Evolutionary conservation across 2,329 filamentous ascomycete genomes (phyloP).

Genomic region (Cladosporium sp.): DNA sequence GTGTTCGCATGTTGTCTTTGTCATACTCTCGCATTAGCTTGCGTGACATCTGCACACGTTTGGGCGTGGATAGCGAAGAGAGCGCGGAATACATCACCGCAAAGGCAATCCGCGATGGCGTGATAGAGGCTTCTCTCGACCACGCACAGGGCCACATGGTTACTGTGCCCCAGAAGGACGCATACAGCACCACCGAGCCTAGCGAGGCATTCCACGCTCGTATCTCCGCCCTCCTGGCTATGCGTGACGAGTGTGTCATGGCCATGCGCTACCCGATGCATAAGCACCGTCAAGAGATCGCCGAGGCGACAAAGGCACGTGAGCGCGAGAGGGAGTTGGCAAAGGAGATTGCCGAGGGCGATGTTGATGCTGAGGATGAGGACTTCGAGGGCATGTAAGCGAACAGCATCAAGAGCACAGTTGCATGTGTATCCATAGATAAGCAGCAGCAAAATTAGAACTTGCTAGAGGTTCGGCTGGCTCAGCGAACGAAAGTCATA

Average conservation of each 20-base stretch:
- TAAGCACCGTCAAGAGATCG: conserved; percentile 92
- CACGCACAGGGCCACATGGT: conserved; percentile 97
- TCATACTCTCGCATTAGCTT: conserved; percentile 97
- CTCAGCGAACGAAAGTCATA: background rate
- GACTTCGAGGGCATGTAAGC: conserved; percentile 91
- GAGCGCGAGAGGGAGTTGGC: conserved; percentile 95
- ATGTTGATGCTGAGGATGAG: conserved; percentile 84
- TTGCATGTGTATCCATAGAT: background rate
- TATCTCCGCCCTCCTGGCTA: conserved; percentile 81
- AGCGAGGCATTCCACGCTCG: conserved; percentile 97
- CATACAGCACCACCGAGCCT: conserved; percentile 92
- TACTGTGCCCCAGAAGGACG: conserved; percentile 92
- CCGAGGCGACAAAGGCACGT: conserved; percentile 96
- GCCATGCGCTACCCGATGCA: conserved; percentile 99
- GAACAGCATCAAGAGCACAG: background rate
- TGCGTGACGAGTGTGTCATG: conserved; percentile 98
- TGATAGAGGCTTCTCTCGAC: conserved; percentile 92
- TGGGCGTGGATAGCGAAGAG: conserved; percentile 92
- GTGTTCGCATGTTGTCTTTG: conserved; percentile 97
- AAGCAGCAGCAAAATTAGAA: conserved; percentile 1
- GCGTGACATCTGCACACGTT: conserved; percentile 91
- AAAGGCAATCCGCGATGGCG: conserved; percentile 95
- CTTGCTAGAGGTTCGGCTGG: background rate
- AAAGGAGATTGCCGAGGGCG: conserved; percentile 97
- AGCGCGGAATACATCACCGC: conserved; percentile 98